Evolutionary conservation across 148 eudicot species (phyloP), one percentile per base, ranked within the genome.

Genomic region (Camellia granthamiana): DNA sequence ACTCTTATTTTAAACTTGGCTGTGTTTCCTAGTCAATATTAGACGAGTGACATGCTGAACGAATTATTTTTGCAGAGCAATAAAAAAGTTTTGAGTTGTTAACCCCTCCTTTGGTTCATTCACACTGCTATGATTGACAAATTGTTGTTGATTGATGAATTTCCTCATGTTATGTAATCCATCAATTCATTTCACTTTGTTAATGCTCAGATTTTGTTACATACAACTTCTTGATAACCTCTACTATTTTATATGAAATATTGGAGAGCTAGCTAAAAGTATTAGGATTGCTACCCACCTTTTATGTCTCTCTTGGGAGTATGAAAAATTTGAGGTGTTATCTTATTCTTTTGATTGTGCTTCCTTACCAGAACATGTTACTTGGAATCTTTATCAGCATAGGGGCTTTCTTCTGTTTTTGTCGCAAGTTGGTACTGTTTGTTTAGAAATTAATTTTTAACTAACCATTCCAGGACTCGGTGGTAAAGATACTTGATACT

Each of bases 401-500:
- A 15, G 19, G 15, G 74, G 38, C 6, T 71, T 30, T 30, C 38
- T 30, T 49, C 58, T 77, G 43, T 77, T 41, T 47, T 46, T 10
- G 71, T 16, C 23, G 10, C 12, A 58, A 75, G 64, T 54, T 44
- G 44, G 14, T 42, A 54, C 46, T 77, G 7, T 14, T 77, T 78
- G 54, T 58, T 67, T 38, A 68, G 58, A 2, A 6, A 11, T 76
- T 76, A 9, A 44, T 30, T 47, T 70, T 55, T 78, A 15, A 51
- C 68, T 79, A 23, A 64, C 83, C 70, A 69, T 83, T 86, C 54
- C 94, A 96, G 99, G 98, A 92, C 64, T 88, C 99, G 62, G 98
- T 97, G 87, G 88, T 97, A 80, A 94, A 94, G 90, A 89, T 97
- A 79, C 95, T 97, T 72, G 98, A 94, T 90, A 84, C 92, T 59